Percentiles rank a stretch among this genome's conserved stretches.
Conservation (phyloP, 78 protist genomes). For the Polysphondylium violaceum region DNA sequence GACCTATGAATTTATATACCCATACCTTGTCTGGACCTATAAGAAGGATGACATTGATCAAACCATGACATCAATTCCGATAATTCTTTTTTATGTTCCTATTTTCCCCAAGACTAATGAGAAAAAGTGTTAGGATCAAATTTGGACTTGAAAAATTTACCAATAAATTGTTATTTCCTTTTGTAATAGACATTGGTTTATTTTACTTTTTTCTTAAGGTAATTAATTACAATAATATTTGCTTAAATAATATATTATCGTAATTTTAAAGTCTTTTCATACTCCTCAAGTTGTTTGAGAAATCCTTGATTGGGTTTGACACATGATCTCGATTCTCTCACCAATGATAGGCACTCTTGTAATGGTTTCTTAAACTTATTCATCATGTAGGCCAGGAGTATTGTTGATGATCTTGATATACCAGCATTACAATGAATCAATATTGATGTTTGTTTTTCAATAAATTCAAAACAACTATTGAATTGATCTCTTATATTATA, state of each 20-base stretch:
- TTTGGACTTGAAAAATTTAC: too few species aligned
- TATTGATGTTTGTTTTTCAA: neutral
- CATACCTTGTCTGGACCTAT: too few species aligned
- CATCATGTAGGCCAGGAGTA: slow-evolving; percentile 30
- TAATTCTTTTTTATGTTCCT: too few species aligned
- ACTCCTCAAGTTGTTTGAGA: slow-evolving; percentile 13
- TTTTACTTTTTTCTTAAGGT: too few species aligned
- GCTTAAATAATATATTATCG: neutral
- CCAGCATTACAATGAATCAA: slow-evolving; percentile 70
- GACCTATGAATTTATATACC: too few species aligned
- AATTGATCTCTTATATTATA: slow-evolving; percentile 22
- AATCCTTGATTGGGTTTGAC: slow-evolving; percentile 61
- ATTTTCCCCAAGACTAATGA: too few species aligned
- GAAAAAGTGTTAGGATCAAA: too few species aligned
- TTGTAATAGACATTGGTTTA: too few species aligned
- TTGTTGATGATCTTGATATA: slow-evolving; percentile 31
- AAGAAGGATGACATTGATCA: too few species aligned
- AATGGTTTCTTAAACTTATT: neutral
- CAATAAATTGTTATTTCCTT: too few species aligned
- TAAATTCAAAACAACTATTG: slow-evolving; percentile 16
- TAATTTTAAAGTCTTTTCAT: slow-evolving; percentile 7
- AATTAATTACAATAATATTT: neutral
- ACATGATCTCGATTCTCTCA: slow-evolving; percentile 18
- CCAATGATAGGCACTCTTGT: neutral
- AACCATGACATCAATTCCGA: too few species aligned